Evolutionary conservation across 768 basidiomycete genomes (phyloP).

Genomic region (Amanita phalloides): DNA sequence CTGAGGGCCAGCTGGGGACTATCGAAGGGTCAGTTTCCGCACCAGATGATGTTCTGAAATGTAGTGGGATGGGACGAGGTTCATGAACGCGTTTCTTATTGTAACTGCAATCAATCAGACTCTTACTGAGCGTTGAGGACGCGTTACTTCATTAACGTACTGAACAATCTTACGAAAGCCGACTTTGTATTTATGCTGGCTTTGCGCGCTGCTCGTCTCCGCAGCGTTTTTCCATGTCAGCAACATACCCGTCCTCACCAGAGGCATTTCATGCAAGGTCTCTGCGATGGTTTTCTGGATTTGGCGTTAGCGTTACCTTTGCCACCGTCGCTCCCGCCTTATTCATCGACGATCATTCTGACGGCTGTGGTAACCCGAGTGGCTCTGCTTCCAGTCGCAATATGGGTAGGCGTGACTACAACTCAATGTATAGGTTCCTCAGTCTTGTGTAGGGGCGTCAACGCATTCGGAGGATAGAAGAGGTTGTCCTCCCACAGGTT

Average conservation of each 20-base stretch:
- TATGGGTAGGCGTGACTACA: slow-evolving; percentile 50
- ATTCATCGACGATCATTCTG: slow-evolving; percentile 67
- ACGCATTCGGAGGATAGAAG: slow-evolving; percentile 49
- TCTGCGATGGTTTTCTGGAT: slow-evolving; percentile 65
- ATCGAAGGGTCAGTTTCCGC: slow-evolving; percentile 95
- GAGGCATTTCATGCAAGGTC: slow-evolving; percentile 23
- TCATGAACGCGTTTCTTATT: slow-evolving; percentile 20
- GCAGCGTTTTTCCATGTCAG: not conserved
- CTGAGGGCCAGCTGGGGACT: slow-evolving; percentile 88
- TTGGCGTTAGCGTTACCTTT: slow-evolving; percentile 65
- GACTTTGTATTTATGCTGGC: slow-evolving; percentile 15
- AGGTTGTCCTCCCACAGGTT: slow-evolving; percentile 48
- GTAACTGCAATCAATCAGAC: slow-evolving; percentile 8
- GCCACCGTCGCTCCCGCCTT: slow-evolving; percentile 57
- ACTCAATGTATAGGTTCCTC: slow-evolving; percentile 4
- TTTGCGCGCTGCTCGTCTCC: slow-evolving; percentile 13
- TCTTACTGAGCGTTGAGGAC: slow-evolving; percentile 15
- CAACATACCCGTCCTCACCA: slow-evolving; percentile 7
- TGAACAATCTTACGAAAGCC: not conserved
- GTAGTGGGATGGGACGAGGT: slow-evolving; percentile 8
- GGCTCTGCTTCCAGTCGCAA: slow-evolving; percentile 54
- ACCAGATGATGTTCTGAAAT: slow-evolving; percentile 80
- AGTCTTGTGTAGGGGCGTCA: slow-evolving; percentile 39
- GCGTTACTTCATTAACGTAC: too few species aligned
- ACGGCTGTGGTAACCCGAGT: slow-evolving; percentile 53